Evolutionary conservation across 257 asterid genomes (phyloP), one percentile per base, ranked within the genome.

Genomic region (Penstemon barbatus): DNA sequence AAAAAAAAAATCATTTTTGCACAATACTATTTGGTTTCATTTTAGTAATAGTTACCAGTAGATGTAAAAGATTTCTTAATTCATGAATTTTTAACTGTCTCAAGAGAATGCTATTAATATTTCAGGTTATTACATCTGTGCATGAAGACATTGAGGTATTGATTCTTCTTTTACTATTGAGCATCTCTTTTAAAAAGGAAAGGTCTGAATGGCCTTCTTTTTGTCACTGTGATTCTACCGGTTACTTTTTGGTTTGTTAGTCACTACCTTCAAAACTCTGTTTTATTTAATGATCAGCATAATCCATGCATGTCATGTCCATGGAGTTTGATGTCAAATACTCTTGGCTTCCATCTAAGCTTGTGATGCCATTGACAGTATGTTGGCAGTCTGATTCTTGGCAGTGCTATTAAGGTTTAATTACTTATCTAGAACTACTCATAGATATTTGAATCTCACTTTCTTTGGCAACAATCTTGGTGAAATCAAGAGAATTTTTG

Each of bases 91-190:
- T 25, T 69, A 66, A 56, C 71, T 50, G 38, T 72, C 33, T 56
- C 60, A 56, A 37, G 46, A 4, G 60, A n/a, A 51, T 40, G 54
- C 41, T 56, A 7, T 49, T 36, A 51, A 7, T n/a, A 59, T 77
- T 76, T 45, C 87, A 89, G 96, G 90, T 85, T 52, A 75, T 87
- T 68, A 49, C 89, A 61, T 75, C 86, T 43, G 61, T 80, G 82
- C 95, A 87, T 70, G 79, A 74, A 77, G 72, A 60, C 68, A 79
- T 87, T 66, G 83, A 85, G 96, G 96, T 87, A 77, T 65, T 77
- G 19, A 9, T 18, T 63, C 51, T 46, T 4, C 63, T 15, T 33
- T 42, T 53, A 40, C 66, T 65, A 19, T 6, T 79, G 25, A 36
- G 43, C 61, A 19, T 61, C 13, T 72, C 49, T 5, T 53, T 13